Conservation (phyloP, 2,329 filamentous ascomycete species). For the Penicillium sp. region DNA sequence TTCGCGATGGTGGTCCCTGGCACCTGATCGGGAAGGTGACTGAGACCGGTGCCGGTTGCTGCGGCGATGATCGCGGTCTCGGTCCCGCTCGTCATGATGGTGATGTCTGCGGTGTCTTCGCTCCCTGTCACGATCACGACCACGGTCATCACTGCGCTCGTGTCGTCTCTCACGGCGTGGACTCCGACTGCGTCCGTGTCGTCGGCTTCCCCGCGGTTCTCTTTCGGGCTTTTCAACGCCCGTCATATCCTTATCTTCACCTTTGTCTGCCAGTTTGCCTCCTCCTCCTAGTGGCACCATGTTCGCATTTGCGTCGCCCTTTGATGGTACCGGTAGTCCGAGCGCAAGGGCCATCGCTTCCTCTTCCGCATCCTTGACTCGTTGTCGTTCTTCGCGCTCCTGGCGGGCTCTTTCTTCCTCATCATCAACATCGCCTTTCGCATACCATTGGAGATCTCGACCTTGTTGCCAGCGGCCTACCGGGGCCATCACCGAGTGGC, state of each 20-base stretch:
- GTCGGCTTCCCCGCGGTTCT: slow-evolving; percentile 22
- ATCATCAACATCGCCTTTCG: slow-evolving; percentile 57
- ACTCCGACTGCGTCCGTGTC: slow-evolving; percentile 34
- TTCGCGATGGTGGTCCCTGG: slow-evolving; percentile 22
- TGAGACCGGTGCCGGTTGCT: slow-evolving; percentile 36
- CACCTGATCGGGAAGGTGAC: slow-evolving; percentile 24
- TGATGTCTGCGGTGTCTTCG: background rate
- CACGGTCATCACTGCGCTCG: slow-evolving; percentile 30
- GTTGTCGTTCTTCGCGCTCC: slow-evolving; percentile 73
- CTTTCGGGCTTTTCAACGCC: slow-evolving; percentile 25
- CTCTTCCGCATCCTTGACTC: slow-evolving; percentile 87
- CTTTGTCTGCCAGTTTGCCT: slow-evolving; percentile 48
- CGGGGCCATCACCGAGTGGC: slow-evolving; percentile 87
- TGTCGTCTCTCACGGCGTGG: slow-evolving; percentile 31
- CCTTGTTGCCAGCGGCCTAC: slow-evolving; percentile 90
- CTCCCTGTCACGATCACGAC: slow-evolving; percentile 18
- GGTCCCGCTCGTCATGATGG: slow-evolving; percentile 10
- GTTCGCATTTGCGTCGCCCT: slow-evolving; percentile 65
- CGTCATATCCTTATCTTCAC: slow-evolving; percentile 27
- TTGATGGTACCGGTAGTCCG: slow-evolving; percentile 70
- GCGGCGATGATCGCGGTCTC: slow-evolving; percentile 22
- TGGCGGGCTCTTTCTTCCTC: slow-evolving; percentile 49
- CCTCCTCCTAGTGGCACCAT: slow-evolving; percentile 57
- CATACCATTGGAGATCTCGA: slow-evolving; percentile 67
- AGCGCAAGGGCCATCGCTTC: slow-evolving; percentile 84